Conservation (phyloP, 73 alveolate species). For the Paramecium sexaurelia region DNA sequence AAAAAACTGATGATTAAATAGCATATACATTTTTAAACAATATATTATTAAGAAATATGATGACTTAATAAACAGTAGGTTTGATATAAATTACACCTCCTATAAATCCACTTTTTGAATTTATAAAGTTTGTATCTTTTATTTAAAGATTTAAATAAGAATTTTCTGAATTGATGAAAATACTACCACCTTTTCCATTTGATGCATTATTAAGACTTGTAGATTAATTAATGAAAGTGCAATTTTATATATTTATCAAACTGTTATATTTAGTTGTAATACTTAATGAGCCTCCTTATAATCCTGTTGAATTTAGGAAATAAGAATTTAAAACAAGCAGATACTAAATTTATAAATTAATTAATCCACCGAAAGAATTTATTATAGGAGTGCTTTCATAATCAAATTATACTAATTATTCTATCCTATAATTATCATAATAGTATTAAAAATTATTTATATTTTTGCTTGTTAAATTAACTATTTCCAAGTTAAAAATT, state of each 20-base stretch:
- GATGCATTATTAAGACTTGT: background rate
- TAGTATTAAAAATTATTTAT: background rate
- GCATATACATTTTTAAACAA: background rate
- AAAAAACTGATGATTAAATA: background rate
- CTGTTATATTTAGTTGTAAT: background rate
- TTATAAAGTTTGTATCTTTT: background rate
- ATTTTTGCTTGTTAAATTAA: background rate
- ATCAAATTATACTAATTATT: background rate
- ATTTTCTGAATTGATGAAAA: background rate
- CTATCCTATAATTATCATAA: background rate
- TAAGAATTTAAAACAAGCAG: background rate
- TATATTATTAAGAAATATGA: background rate
- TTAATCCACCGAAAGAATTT: background rate
- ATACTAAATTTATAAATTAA: background rate
- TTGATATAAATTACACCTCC: slow-evolving; percentile 1
- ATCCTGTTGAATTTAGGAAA: background rate
- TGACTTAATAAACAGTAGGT: background rate
- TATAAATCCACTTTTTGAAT: background rate
- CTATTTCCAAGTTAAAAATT: background rate
- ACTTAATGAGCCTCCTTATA: background rate
- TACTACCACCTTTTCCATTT: background rate
- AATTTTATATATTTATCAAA: background rate
- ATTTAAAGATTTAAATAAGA: background rate
- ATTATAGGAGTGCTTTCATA: background rate
- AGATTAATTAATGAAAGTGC: background rate